Percentiles rank a stretch among this genome's conserved stretches.
phyloP scores from a whole-genome alignment of 495 filamentous ascomycete species.

The Annulohypoxylon maeteangense region DNA sequence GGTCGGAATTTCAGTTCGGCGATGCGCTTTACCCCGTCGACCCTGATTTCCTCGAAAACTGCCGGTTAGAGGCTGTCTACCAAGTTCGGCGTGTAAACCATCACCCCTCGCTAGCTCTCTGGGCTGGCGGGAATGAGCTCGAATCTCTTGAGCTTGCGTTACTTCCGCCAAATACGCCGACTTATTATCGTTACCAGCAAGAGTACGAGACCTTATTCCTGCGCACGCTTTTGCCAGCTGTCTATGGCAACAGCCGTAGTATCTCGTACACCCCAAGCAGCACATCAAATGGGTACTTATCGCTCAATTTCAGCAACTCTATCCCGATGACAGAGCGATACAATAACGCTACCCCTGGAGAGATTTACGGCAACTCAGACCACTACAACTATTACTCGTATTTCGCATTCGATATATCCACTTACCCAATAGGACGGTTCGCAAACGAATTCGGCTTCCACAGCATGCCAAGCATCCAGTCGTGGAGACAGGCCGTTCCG shows the following conservation, averaged over 20 bases:
- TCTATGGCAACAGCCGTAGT: constrained; percentile 71
- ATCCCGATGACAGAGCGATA: constrained; percentile 71
- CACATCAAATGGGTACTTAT: constrained; percentile 72
- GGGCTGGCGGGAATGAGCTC: constrained; percentile 75
- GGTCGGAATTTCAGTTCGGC: constrained; percentile 76
- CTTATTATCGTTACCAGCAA: constrained; percentile 55
- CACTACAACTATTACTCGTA: constrained; percentile 73
- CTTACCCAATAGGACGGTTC: constrained; percentile 72
- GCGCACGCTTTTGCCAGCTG: constrained; percentile 66
- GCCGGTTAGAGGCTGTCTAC: constrained; percentile 67
- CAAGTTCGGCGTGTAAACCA: constrained; percentile 73
- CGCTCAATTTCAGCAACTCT: constrained; percentile 65
- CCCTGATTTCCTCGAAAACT: constrained; percentile 67
- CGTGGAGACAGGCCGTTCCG: constrained; percentile 67
- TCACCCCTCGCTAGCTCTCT: constrained; percentile 73
- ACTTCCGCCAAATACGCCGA: constrained; percentile 59
- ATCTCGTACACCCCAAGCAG: constrained; percentile 76
- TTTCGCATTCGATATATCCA: constrained; percentile 65
- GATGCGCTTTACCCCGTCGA: constrained; percentile 71
- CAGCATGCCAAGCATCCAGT: constrained; percentile 72
- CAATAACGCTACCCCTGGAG: constrained; percentile 64
- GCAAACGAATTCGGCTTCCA: constrained; percentile 75
- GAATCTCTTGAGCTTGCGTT: constrained; percentile 65
- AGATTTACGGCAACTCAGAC: constrained; percentile 74
- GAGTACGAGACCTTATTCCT: constrained; percentile 74